Evolutionary conservation across 805 yeast genomes (phyloP).

Genomic region (Millerozyma acaciae): DNA sequence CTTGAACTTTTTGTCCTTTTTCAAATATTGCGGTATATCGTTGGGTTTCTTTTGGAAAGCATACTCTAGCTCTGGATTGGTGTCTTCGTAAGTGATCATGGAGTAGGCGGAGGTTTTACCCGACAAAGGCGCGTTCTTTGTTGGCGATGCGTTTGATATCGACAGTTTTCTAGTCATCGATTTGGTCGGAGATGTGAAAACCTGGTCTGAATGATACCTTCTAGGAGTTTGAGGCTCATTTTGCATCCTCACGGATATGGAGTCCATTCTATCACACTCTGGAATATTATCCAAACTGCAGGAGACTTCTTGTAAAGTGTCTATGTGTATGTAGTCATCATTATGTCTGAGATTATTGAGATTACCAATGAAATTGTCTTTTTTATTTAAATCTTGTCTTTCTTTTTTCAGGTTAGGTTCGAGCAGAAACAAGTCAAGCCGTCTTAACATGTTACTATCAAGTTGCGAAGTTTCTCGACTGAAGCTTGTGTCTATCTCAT

Average conservation of each 20-base stretch:
- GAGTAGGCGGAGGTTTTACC: constrained; percentile 21
- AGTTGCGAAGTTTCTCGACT: no score
- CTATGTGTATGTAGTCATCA: constrained; percentile 11
- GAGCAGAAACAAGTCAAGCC: no score
- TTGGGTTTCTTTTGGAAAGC: constrained; percentile 26
- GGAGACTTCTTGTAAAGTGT: neutral
- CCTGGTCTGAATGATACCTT: no score
- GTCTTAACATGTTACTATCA: constrained; percentile 1
- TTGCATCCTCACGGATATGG: no score
- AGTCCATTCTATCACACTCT: neutral
- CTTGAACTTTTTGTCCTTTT: constrained; percentile 39
- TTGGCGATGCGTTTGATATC: constrained; percentile 14
- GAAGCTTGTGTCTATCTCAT: neutral
- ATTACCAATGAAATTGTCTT: constrained; percentile 18
- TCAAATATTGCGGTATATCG: constrained; percentile 33
- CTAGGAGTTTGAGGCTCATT: no score
- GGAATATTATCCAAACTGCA: neutral
- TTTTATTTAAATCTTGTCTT: no score
- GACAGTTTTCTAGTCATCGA: constrained; percentile 8
- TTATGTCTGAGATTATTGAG: constrained; percentile 28
- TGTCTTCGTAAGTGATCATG: constrained; percentile 24
- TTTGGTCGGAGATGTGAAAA: constrained; percentile 5
- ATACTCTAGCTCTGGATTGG: constrained; percentile 24
- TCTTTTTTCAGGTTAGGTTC: no score
- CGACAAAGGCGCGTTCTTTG: constrained; percentile 10